Conservation (phyloP, 345 rosid species). For the Eucalyptus guilfoylei region DNA sequence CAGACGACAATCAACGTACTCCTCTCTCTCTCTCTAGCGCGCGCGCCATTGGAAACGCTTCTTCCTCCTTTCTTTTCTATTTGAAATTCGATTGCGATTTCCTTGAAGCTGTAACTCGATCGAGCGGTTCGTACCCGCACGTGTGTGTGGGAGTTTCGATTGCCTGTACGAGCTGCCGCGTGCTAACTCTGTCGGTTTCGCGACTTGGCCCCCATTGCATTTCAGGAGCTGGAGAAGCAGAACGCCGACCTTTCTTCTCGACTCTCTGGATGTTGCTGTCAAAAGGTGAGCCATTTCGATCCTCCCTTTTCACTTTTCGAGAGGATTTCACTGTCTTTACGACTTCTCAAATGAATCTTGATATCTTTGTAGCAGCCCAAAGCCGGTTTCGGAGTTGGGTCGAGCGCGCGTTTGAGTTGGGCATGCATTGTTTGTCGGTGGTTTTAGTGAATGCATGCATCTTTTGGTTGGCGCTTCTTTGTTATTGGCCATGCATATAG, state of each 20-base stretch:
- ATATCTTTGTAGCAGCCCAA: not conserved
- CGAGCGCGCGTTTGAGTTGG: not conserved
- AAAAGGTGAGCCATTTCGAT: conserved; percentile 21
- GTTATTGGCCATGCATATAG: not conserved
- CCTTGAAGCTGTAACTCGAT: not conserved
- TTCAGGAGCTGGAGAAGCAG: conserved; percentile 58
- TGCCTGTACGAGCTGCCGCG: not conserved
- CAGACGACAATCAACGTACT: conserved; percentile 5
- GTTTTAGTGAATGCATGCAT: not conserved
- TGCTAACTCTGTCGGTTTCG: not conserved
- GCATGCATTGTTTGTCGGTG: not conserved
- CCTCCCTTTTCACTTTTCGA: not conserved
- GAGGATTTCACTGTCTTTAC: not conserved
- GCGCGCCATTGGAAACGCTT: not conserved
- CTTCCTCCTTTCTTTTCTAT: not conserved
- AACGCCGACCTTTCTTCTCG: conserved; percentile 36
- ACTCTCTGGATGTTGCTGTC: conserved; percentile 40
- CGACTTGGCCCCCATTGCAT: not conserved
- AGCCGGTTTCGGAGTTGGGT: not conserved
- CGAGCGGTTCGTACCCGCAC: not conserved
- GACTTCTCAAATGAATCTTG: not conserved
- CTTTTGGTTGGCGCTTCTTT: not conserved
- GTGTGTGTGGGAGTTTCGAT: not conserved
- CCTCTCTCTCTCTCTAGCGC: not conserved
- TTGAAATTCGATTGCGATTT: not conserved